Evolutionary conservation across 495 filamentous ascomycete species (phyloP), one percentile per base, ranked within the genome.

Genomic region (Penicillium verhagenii): DNA sequence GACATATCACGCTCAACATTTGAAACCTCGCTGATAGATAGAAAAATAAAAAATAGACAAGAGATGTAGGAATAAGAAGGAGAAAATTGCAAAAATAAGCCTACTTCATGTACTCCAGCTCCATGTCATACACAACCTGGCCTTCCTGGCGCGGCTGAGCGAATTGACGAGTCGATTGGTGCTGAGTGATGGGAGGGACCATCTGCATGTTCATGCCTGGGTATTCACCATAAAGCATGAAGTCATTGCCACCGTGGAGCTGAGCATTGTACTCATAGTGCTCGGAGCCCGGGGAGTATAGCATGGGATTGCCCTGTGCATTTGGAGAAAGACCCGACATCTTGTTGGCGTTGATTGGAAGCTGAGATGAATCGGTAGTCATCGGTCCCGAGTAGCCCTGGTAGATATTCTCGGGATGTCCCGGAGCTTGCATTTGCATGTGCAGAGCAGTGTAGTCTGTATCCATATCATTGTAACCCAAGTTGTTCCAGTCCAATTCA

Each of bases 251-350:
- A 8, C 67, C 62, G 29, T 72, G 68, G 9, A 57, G 56, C 40
- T 60, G 59, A 28, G 60, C 57, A 20, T 64, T 63, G 9, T 74
- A 71, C 23, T 82, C 79, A 47, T 81, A 81, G 46, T 76, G 70
- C 16, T 74, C 73, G 1, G 81, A 78, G 44, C 79, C 72, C 3
- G 85, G 85, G 0, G 85, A 85, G 65, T 79, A 86, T 40, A 89
- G 76, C 77, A 86, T 83, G 10, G 80, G 62, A 45, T 85, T 83
- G 18, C 78, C 83, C 57, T 88, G 86, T 1, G 80, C 85, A 40
- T 75, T 71, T 29, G 83, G 82, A 11, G 85, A 87, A 51, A 89
- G 77, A 40, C 84, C 82, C 21, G 25, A 18, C 26, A 44, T 14
- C 16, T 47, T 42, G 42, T 38, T 24, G 23, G 24, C 43, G 28